Evolutionary conservation across 495 filamentous ascomycete species (phyloP).

Genomic region (Amniculicola lignicola): DNA sequence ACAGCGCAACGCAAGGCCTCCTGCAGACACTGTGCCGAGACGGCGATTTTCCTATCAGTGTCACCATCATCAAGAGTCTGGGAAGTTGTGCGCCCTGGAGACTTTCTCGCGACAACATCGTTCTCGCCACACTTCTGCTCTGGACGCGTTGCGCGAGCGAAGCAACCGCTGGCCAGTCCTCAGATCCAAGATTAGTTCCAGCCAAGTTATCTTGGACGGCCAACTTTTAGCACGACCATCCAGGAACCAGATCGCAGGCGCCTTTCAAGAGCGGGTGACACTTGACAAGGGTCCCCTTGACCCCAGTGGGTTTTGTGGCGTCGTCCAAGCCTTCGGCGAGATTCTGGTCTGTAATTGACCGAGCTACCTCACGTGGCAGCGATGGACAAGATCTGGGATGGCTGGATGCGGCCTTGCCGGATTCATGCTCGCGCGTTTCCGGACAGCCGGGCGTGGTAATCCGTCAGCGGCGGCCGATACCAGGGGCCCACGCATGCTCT

Average conservation of each 20-base stretch:
- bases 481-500: no score
- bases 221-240: no score
- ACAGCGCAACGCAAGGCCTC: constrained; percentile 15
- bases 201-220: no score
- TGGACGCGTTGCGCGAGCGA: no score
- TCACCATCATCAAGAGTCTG: background rate
- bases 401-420: background rate
- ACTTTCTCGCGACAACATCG: no score
- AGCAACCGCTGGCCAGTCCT: no score
- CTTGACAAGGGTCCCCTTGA: constrained; percentile 23
- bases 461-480: background rate
- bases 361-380: constrained; percentile 23
- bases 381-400: constrained; percentile 2
- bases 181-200: no score
- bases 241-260: background rate
- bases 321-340: constrained; percentile 18
- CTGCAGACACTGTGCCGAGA: background rate
- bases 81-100: no score
- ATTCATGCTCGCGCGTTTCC: constrained; percentile 3
- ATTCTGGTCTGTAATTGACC: constrained; percentile 18
- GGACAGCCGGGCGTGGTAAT: constrained; percentile 23
- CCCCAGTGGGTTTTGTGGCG: constrained; percentile 19
- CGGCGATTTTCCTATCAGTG: background rate
- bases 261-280: constrained; percentile 11
- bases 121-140: no score